Conservation (phyloP, 768 basidiomycete species). For the Lentinula sp. region DNA sequence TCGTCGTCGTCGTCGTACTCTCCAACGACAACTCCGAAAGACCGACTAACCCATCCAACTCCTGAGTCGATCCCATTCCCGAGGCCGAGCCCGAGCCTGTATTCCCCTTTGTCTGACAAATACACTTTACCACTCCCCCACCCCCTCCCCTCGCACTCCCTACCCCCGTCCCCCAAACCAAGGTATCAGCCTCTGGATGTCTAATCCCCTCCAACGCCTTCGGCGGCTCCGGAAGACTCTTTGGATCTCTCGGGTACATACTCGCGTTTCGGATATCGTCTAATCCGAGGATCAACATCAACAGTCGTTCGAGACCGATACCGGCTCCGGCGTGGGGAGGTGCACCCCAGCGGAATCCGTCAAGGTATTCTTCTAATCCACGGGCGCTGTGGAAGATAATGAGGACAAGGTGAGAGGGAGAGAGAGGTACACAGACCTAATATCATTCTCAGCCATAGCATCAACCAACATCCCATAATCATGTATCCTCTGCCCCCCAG, state of each 20-base stretch:
- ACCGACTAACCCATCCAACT: neutral
- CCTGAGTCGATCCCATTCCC: neutral
- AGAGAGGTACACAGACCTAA: slow-evolving; percentile 31
- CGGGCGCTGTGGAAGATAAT: neutral
- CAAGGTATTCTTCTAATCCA: slow-evolving; percentile 33
- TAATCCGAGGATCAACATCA: slow-evolving; percentile 45
- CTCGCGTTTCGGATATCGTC: slow-evolving; percentile 36
- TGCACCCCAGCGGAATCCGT: slow-evolving; percentile 42
- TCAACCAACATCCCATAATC: slow-evolving; percentile 33
- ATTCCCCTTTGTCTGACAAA: neutral
- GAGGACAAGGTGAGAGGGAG: neutral
- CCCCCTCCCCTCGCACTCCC: neutral
- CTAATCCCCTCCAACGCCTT: neutral
- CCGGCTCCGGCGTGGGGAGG: slow-evolving; percentile 49
- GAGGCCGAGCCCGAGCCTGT: too few relatives aligned
- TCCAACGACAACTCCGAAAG: neutral
- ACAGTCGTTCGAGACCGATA: slow-evolving; percentile 43
- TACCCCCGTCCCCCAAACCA: neutral
- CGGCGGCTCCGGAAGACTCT: neutral
- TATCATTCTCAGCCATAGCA: slow-evolving; percentile 27
- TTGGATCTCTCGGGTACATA: slow-evolving; percentile 44
- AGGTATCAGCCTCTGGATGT: neutral
- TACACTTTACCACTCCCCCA: neutral
- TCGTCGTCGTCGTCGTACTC: neutral
- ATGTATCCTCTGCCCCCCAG: slow-evolving; percentile 49